Base-by-base conservation (phyloP, 768 basidiomycete genomes). In the Termitomyces sp. region DNA sequence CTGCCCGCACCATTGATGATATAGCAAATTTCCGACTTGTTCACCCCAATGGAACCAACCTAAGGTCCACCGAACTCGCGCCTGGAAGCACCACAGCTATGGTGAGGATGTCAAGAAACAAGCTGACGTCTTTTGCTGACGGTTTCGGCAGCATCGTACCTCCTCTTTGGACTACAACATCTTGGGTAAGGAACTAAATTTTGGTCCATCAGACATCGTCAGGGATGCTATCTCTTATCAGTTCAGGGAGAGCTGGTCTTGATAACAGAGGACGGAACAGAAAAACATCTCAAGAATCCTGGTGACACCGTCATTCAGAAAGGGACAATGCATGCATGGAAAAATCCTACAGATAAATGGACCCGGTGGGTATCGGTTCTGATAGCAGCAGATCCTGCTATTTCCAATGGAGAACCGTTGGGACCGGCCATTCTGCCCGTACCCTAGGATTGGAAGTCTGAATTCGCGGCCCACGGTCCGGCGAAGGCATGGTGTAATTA, bases 91-190 rank as follows among this genome's bases (percentile, higher is more conserved):
- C 65, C 11, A 77, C 76, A 21, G 71, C 79, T 5, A 78, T 81
- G 79, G 83, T 83, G 57, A 56, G 53, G 37, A 45, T 27, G 11
- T 25, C 17, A 28, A 34, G 25, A 25, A 50, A 51, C 11, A 12
- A 40, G 3, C 11, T 37, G 10, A 27, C 3, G 48, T 32, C 19
- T 7, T 28, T 45, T 49, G 44, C 34, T 60, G 25, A 58, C 46
- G 14, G 5, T 28, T 53, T 71, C 46, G 61, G 34, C 49, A 76
- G 71, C 73, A 76, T 64, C 75, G 83, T 28, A 84, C 83, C 9
- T 74, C 74, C 32, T 83, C 85, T 16, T 63, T 85, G 55, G 85
- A 86, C 63, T 80, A 82, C 63, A 85, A 86, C 60, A 79, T 85
- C 25, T 70, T 85, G 14, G 70, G 83, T 82, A 57, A 59, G 78